Base-by-base conservation (phyloP, 1,284 basidiomycete species). In the Ganoderma lingzhi region DNA sequence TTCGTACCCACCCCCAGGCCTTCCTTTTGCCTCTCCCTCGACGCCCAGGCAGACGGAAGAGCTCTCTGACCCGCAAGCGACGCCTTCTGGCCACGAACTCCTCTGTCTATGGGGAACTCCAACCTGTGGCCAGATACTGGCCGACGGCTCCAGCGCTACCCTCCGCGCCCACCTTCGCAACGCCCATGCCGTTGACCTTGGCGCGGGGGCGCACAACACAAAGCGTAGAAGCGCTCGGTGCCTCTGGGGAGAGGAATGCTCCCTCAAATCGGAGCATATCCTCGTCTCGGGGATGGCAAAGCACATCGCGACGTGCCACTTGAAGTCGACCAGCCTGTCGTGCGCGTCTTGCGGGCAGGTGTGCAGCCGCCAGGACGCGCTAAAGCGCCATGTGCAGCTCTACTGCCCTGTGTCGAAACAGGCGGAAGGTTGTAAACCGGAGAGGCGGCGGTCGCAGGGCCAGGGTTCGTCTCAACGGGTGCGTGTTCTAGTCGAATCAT, bases 251-350 rank as follows among this genome's bases (percentile, higher is more conserved):
- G 67, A 63, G 17, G 35, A 58, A 19, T 68, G 67, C n/a, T 35
- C 55, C 3, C 37, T 55, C 12, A 48, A 62, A 6, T 35, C 45
- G 19, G 63, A 68, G 39, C 23, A 23, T 14, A 63, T 68, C n/a
- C 67, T 63, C 1, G 37, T 63, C 6, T 64, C 60, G 6, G 71
- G 72, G 60, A 71, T 70, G 65, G 70, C 68, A 19, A 73, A 73
- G 56, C 72, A 73, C 41, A 61, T 73, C 48, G 72, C 72, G 48
- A 63, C 70, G 19, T 70, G 70, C 17, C 72, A 73, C 55, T 60
- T 73, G 12, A 66, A 66, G 62, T 70, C 61, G 37, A 70, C 69
- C 15, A 44, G 68, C 17, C 45, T 44, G 15, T 39, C 56, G 1
- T 73, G 72, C 60, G 64, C 55, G 37, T 51, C 64, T 19, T 73